Percentiles rank a stretch among this genome's conserved stretches.
Conservation (phyloP, 257 asterid species). For the Forsythia suspensa region DNA sequence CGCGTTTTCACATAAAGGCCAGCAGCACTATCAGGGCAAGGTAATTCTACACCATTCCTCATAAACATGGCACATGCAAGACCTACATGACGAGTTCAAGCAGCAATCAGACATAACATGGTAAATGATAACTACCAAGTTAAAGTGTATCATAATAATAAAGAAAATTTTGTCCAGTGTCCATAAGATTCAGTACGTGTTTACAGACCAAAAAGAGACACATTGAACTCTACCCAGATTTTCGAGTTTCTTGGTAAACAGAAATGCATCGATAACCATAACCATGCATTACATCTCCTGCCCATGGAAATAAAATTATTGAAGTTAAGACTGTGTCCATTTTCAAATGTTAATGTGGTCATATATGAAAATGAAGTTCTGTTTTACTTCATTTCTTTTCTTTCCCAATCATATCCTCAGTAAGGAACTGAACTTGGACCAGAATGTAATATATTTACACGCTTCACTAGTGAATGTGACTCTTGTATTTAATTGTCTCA, state of each 20-base stretch:
- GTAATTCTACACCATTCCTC: slow-evolving; percentile 58
- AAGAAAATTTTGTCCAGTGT: neutral
- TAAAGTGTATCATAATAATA: neutral
- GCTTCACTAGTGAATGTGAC: neutral
- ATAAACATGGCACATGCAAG: slow-evolving; percentile 80
- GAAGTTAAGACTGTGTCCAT: neutral
- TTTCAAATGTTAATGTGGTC: slow-evolving; percentile 2
- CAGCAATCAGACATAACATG: slow-evolving; percentile 22
- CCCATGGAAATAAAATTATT: neutral
- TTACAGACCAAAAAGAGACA: slow-evolving; percentile 16
- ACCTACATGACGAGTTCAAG: slow-evolving; percentile 51
- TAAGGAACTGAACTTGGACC: neutral
- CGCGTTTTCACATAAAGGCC: slow-evolving; percentile 90
- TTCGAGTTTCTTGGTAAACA: neutral
- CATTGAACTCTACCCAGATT: slow-evolving; percentile 10
- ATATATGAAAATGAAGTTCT: neutral
- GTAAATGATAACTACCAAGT: slow-evolving; percentile 9
- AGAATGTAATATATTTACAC: neutral
- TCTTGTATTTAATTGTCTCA: neutral
- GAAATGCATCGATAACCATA: neutral
- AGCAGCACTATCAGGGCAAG: slow-evolving; percentile 76
- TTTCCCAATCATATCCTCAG: neutral
- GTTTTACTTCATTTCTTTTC: neutral
- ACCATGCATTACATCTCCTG: neutral
- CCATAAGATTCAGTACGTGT: neutral